These are phyloP conservation scores for Camellia lanceoleosa DNA, from an alignment of 148 eudicot species.

Conservation along the genomic window DNA sequence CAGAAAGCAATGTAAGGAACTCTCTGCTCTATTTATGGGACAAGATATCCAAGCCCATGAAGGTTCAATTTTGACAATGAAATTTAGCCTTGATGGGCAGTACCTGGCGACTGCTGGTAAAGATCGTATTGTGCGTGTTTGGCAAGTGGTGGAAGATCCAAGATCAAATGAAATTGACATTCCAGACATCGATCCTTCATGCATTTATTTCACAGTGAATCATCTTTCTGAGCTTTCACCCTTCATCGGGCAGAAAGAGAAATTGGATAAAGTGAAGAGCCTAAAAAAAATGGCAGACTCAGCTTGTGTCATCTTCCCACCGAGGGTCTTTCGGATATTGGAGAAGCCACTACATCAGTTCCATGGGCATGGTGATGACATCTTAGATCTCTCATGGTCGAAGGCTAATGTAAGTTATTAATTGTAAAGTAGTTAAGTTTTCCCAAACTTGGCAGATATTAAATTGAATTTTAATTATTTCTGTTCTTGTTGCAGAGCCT, in stretches of 20 bases:
- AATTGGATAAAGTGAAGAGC: conserved; percentile 33
- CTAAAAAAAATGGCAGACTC: conserved; percentile 58
- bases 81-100: conserved; percentile 78
- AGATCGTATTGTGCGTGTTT: conserved; percentile 74
- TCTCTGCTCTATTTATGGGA: conserved; percentile 70
- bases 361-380: conserved; percentile 62
- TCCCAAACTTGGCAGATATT: background rate
- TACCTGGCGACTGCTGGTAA: conserved; percentile 88
- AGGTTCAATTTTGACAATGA: conserved; percentile 84
- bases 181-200: conserved; percentile 71
- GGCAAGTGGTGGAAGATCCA: conserved; percentile 78
- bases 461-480: conserved; percentile 10
- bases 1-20: conserved; percentile 60
- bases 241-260: conserved; percentile 43
- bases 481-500: conserved; percentile 52
- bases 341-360: conserved; percentile 81
- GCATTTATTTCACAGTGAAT: conserved; percentile 73
- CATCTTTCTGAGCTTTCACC: conserved; percentile 60
- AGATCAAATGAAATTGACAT: conserved; percentile 60
- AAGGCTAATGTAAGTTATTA: conserved; percentile 43
- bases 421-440: conserved; percentile 15
- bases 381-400: conserved; percentile 93
- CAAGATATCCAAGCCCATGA: conserved; percentile 85
- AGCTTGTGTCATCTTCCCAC: conserved; percentile 80
- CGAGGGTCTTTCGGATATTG: conserved; percentile 66